phyloP scores from a whole-genome alignment of 2,329 filamentous ascomycete genomes.

The Chaetothyriales sp. region DNA sequence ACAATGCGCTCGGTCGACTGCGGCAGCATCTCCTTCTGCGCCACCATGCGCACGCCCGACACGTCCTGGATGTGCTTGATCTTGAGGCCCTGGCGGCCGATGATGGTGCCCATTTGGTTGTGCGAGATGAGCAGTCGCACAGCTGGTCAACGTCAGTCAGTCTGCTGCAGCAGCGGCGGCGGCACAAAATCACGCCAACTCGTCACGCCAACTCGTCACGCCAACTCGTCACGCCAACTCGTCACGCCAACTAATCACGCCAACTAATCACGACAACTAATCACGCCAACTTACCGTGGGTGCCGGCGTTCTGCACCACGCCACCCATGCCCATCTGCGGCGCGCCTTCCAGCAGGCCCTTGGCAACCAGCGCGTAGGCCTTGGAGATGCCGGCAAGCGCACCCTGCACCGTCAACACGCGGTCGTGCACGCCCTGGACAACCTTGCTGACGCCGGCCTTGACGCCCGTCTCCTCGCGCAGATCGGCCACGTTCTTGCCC shows the following conservation, averaged over 20 bases:
- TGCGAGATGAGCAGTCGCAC: conserved; percentile 97
- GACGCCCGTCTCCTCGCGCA: conserved; percentile 93
- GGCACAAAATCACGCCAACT: no score
- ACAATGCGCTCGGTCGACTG: conserved; percentile 97
- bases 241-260: no score
- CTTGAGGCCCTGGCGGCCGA: conserved; percentile 88
- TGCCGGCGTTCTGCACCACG: conserved; percentile 71
- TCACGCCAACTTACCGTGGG: conserved; percentile 72
- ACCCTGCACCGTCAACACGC: conserved; percentile 89
- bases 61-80: conserved; percentile 99
- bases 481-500: conserved; percentile 93
- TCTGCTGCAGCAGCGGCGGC: background rate
- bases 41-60: conserved; percentile 96
- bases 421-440: conserved; percentile 91
- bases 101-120: conserved; percentile 99
- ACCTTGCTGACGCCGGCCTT: conserved; percentile 98
- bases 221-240: no score
- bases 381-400: conserved; percentile 76
- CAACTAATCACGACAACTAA: no score
- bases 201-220: no score
- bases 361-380: conserved; percentile 86
- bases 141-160: conserved; percentile 40
- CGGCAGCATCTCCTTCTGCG: conserved; percentile 98
- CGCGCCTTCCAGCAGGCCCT: conserved; percentile 80
- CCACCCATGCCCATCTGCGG: conserved; percentile 95